These are phyloP conservation scores for Emydomyces testavorans DNA, from an alignment of 2,329 filamentous ascomycete species.

Conservation along the genomic window DNA sequence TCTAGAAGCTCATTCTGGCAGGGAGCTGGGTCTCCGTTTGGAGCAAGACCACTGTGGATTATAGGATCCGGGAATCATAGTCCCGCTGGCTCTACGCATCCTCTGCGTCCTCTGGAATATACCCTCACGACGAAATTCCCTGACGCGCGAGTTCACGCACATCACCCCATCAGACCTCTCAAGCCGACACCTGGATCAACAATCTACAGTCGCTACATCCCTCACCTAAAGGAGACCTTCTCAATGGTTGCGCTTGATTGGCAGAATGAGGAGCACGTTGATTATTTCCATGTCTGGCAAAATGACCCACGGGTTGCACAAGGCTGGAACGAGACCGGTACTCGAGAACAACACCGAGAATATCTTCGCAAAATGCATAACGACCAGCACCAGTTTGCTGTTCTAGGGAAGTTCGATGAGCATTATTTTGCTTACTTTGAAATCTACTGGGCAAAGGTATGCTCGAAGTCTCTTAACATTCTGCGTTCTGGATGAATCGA, in stretches of 20 bases:
- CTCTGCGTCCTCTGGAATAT: slow-evolving; percentile 25
- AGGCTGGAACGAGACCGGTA: slow-evolving; percentile 70
- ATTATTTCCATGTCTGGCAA: slow-evolving; percentile 67
- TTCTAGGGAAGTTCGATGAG: slow-evolving; percentile 61
- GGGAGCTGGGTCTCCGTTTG: slow-evolving; percentile 56
- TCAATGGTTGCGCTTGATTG: slow-evolving; percentile 66
- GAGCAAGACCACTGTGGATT: slow-evolving; percentile 52
- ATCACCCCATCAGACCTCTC: slow-evolving; percentile 58
- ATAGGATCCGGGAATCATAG: slow-evolving; percentile 33
- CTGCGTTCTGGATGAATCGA: slow-evolving; percentile 8
- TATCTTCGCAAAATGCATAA: slow-evolving; percentile 58
- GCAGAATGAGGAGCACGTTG: slow-evolving; percentile 50
- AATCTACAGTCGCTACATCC: slow-evolving; percentile 68
- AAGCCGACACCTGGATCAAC: slow-evolving; percentile 61
- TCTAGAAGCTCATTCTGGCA: slow-evolving; percentile 55
- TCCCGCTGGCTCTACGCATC: slow-evolving; percentile 21
- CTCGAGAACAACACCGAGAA: slow-evolving; percentile 59
- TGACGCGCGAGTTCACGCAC: slow-evolving; percentile 44
- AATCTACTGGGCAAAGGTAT: slow-evolving; percentile 62
- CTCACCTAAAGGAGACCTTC: slow-evolving; percentile 63
- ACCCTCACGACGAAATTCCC: slow-evolving; percentile 41
- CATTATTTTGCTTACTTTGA: slow-evolving; percentile 67
- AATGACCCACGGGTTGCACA: slow-evolving; percentile 71
- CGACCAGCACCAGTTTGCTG: slow-evolving; percentile 59
- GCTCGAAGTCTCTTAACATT: slow-evolving; percentile 11